Conservation (phyloP, 2,329 filamentous ascomycete species). For the Apiospora kogelbergensis region DNA sequence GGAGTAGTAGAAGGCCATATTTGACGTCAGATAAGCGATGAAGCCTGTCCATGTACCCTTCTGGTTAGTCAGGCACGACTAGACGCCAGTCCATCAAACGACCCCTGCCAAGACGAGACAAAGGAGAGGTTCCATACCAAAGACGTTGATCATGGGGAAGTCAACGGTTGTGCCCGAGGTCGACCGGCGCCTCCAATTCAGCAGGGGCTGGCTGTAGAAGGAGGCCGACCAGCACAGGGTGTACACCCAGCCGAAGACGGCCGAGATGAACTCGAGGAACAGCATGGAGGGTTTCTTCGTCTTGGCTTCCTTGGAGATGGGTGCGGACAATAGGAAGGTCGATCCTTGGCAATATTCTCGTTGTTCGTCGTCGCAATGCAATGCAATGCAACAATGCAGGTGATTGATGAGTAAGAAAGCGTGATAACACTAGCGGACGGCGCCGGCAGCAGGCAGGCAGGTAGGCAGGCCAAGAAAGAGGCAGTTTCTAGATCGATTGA, state of each 20-base stretch:
- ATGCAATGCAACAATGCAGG: not conserved
- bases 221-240: conserved; percentile 78
- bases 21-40: conserved; percentile 73
- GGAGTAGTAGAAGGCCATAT: conserved; percentile 74
- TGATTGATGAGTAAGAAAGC: not conserved
- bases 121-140: conserved; percentile 43
- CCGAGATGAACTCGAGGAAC: conserved; percentile 51
- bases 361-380: not conserved
- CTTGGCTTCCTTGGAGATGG: not conserved
- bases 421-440: not conserved
- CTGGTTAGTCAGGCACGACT: conserved; percentile 2
- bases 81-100: not conserved
- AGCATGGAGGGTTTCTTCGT: conserved; percentile 28
- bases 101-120: not conserved
- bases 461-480: not conserved
- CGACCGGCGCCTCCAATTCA: conserved; percentile 74
- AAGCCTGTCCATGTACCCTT: conserved; percentile 55
- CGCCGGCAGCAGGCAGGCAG: not conserved
- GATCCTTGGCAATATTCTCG: not conserved
- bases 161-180: conserved; percentile 86
- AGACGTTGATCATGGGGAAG: conserved; percentile 74
- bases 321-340: not conserved
- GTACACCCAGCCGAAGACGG: conserved; percentile 74
- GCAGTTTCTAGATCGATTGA: not conserved
- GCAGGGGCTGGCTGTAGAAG: conserved; percentile 87